Evolutionary conservation across 2,329 filamentous ascomycete genomes (phyloP).

Genomic region (Monascus ruber): DNA sequence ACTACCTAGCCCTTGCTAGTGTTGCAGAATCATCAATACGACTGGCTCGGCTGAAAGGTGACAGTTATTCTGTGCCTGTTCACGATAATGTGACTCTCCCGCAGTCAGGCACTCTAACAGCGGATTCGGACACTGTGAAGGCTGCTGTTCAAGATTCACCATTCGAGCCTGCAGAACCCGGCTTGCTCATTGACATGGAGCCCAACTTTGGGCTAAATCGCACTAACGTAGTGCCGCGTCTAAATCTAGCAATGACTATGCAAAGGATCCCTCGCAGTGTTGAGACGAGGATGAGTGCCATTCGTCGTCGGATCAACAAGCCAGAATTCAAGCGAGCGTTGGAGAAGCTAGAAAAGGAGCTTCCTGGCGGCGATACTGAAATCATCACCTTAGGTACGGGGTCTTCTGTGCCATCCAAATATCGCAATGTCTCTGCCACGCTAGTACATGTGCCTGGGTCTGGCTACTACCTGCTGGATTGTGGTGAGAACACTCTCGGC

Average conservation of each 20-base stretch:
- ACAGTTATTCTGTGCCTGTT: constrained; percentile 59
- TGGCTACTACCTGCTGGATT: constrained; percentile 85
- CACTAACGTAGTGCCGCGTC: constrained; percentile 16
- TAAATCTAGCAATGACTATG: constrained; percentile 13
- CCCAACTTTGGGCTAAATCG: constrained; percentile 31
- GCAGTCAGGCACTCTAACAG: constrained; percentile 19
- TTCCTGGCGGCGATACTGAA: constrained; percentile 66
- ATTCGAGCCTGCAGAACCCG: constrained; percentile 29
- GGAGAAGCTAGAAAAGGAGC: constrained; percentile 44
- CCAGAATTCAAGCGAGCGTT: constrained; percentile 20
- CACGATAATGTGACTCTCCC: constrained; percentile 47
- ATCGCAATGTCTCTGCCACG: constrained; percentile 88
- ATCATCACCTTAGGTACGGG: constrained; percentile 84
- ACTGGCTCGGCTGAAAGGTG: constrained; percentile 59
- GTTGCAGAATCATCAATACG: constrained; percentile 56
- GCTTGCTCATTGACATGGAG: constrained; percentile 34
- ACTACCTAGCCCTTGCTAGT: constrained; percentile 60
- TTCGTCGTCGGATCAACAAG: constrained; percentile 16
- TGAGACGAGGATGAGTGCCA: constrained; percentile 16
- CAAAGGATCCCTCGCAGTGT: constrained; percentile 18
- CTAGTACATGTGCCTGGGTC: constrained; percentile 70
- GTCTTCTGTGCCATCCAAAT: constrained; percentile 79
- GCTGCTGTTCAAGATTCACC: constrained; percentile 8
- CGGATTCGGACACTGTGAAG: constrained; percentile 6
- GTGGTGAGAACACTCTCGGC: constrained; percentile 83